Conservation (phyloP, 2,329 filamentous ascomycete species). For the Dactylellina leptospora region DNA sequence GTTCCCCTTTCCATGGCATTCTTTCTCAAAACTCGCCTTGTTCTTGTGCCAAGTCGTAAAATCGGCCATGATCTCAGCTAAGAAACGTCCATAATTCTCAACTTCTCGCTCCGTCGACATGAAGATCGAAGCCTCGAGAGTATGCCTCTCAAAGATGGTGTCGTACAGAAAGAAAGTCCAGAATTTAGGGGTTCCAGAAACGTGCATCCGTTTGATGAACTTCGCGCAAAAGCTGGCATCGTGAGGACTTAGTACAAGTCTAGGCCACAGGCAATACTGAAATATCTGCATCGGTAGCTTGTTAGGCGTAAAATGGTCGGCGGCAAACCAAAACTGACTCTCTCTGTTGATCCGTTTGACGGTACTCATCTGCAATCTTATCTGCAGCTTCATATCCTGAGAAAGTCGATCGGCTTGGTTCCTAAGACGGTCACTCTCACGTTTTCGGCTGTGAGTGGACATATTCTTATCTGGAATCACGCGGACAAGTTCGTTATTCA, state of each 20-base stretch:
- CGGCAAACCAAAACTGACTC: conserved; percentile 79
- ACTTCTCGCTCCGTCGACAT: conserved; percentile 89
- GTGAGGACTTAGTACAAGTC: conserved; percentile 80
- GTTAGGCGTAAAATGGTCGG: conserved; percentile 69
- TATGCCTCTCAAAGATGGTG: conserved; percentile 82
- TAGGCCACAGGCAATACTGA: conserved; percentile 91
- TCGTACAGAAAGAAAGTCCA: conserved; percentile 84
- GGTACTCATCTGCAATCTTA: conserved; percentile 73
- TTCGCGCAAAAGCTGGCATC: conserved; percentile 90
- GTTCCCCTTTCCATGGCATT: conserved; percentile 75
- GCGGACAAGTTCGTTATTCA: conserved; percentile 75
- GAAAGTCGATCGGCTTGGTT: conserved; percentile 74
- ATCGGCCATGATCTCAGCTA: conserved; percentile 82
- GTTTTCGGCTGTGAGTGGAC: conserved; percentile 61
- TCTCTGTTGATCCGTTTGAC: conserved; percentile 76
- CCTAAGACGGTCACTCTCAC: conserved; percentile 72
- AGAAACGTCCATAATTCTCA: conserved; percentile 89
- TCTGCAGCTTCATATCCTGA: conserved; percentile 76
- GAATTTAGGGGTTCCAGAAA: conserved; percentile 83
- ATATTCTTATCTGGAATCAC: conserved; percentile 73
- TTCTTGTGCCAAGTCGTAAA: conserved; percentile 85
- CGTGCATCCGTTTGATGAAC: conserved; percentile 87
- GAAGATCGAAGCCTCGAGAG: conserved; percentile 83
- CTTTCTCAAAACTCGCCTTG: conserved; percentile 78
- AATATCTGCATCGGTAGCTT: conserved; percentile 78